phyloP scores from a whole-genome alignment of 805 yeast genomes.

The Metschnikowia similis region DNA sequence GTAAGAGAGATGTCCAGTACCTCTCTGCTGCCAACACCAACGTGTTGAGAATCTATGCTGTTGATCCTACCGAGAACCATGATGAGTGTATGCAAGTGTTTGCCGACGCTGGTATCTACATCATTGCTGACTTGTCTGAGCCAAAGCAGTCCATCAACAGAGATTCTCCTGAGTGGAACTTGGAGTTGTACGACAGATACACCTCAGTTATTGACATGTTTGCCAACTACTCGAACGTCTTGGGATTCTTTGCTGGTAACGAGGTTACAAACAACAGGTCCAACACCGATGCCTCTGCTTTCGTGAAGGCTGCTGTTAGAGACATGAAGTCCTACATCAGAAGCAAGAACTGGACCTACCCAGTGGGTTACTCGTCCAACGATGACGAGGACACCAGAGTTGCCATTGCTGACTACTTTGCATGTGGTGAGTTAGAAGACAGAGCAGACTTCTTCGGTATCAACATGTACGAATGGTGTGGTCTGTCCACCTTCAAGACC shows the following conservation, averaged over 20 bases:
- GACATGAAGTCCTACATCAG: slow-evolving; percentile 77
- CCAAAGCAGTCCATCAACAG: slow-evolving; percentile 78
- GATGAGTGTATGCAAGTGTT: slow-evolving; percentile 60
- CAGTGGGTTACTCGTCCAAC: slow-evolving; percentile 91
- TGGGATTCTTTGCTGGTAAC: slow-evolving; percentile 97
- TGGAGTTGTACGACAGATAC: slow-evolving; percentile 69
- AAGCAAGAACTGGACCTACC: slow-evolving; percentile 53
- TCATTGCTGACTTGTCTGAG: slow-evolving; percentile 49
- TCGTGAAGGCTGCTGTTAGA: slow-evolving; percentile 93
- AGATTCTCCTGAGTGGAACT: slow-evolving; percentile 73
- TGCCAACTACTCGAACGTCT: slow-evolving; percentile 69
- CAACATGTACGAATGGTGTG: slow-evolving; percentile 90
- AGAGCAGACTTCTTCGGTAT: slow-evolving; percentile 78
- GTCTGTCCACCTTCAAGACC: slow-evolving; percentile 48
- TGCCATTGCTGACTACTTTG: slow-evolving; percentile 75
- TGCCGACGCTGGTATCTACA: slow-evolving; percentile 40
- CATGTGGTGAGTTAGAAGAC: slow-evolving; percentile 68
- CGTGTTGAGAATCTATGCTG: slow-evolving; percentile 80
- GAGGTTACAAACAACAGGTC: slow-evolving; percentile 85
- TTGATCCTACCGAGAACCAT: slow-evolving; percentile 69
- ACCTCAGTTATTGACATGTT: slow-evolving; percentile 77
- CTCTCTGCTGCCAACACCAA: slow-evolving; percentile 66
- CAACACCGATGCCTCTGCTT: slow-evolving; percentile 88
- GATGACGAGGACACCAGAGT: slow-evolving; percentile 82
- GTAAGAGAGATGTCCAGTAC: slow-evolving; percentile 82